phyloP scores from a whole-genome alignment of 176 grass and related monocot species.

The Aegilops speltoides region DNA sequence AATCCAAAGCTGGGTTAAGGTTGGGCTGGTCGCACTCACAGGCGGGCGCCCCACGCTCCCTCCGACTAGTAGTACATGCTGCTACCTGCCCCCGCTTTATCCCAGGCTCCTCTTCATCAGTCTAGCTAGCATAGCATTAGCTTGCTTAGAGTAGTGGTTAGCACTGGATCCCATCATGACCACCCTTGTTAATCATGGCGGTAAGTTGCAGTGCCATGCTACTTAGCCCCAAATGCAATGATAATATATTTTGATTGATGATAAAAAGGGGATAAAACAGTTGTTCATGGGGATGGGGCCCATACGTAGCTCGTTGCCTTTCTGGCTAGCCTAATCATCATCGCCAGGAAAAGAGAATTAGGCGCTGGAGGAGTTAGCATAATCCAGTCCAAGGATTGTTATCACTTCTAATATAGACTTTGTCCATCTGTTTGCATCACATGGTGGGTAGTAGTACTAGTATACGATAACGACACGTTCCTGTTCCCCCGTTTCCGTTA shows the following conservation, averaged over 20 bases:
- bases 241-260: background rate
- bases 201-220: background rate
- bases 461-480: background rate
- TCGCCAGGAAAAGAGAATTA: background rate
- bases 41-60: background rate
- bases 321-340: constrained; percentile 16
- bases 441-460: background rate
- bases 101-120: background rate
- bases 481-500: background rate
- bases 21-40: background rate
- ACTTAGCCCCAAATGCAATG: constrained; percentile 9
- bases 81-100: background rate
- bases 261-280: background rate
- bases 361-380: background rate
- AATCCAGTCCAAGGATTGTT: background rate
- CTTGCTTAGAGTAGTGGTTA: background rate
- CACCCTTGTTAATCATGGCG: constrained; percentile 19
- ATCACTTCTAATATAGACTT: background rate
- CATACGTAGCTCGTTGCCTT: constrained; percentile 1
- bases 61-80: background rate
- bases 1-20: background rate
- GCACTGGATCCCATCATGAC: constrained; percentile 10
- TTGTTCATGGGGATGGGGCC: background rate
- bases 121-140: background rate
- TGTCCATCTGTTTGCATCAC: background rate